Conservation (phyloP, 345 rosid species). For the Odontarrhena argentea region DNA sequence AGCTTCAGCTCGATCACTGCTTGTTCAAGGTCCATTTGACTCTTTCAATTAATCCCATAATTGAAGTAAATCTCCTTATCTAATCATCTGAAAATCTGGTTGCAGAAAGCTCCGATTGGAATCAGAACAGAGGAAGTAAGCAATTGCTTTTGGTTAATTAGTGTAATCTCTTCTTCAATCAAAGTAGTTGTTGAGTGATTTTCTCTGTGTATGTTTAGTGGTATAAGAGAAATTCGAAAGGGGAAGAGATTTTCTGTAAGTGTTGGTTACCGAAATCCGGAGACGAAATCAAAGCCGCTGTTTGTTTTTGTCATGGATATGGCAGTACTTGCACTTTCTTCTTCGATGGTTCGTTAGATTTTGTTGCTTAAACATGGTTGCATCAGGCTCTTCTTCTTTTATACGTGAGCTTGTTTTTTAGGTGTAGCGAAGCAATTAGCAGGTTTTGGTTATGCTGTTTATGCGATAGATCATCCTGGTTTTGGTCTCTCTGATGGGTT, state of each 20-base stretch:
- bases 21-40: constrained; percentile 61
- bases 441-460: constrained; percentile 69
- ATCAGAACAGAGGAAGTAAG: constrained; percentile 82
- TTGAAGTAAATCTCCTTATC: background rate
- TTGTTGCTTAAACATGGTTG: constrained; percentile 4
- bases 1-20: constrained; percentile 79
- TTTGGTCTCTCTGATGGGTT: constrained; percentile 92
- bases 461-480: constrained; percentile 92
- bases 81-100: constrained; percentile 29
- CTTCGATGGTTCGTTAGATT: constrained; percentile 74
- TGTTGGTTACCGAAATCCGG: constrained; percentile 77
- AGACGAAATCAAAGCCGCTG: constrained; percentile 62
- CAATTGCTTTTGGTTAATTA: constrained; percentile 13
- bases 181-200: constrained; percentile 8
- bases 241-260: constrained; percentile 74
- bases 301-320: constrained; percentile 89
- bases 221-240: constrained; percentile 74
- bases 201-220: constrained; percentile 51
- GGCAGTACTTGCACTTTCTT: constrained; percentile 99
- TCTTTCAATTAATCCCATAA: background rate
- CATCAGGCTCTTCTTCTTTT: constrained; percentile 14
- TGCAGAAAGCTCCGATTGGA: constrained; percentile 74
- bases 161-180: too few relatives aligned
- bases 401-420: constrained; percentile 36
- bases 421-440: constrained; percentile 83